Base-by-base conservation (phyloP, 805 yeast species). In the Barnettozyma wickerhamii region DNA sequence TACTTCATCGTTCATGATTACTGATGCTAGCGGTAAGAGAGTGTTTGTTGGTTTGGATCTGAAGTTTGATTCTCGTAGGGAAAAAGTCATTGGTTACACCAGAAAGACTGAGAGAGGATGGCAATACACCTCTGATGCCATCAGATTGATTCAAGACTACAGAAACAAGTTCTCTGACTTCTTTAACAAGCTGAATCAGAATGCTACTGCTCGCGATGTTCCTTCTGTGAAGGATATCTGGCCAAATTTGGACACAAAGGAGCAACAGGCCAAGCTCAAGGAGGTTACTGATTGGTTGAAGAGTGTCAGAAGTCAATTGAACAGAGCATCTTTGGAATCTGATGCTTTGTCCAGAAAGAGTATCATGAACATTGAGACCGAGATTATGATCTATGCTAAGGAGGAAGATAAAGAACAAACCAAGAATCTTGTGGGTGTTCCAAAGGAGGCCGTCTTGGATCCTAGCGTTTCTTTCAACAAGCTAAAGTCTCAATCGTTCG, bases 51-150 rank as follows among this genome's bases (percentile, higher is more conserved):
- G 98, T 17, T 68, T 93, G 48, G 85, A 83, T 42, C 69, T 93
- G 60, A 90, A 90, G 63, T 84, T 81, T 62, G 96, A 90, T 49
- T 76, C 77, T 18, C 76, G 77, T 45, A 77, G 88, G 51, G 74
- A 77, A 53, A 91, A 91, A 62, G 98, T 87, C 4, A 70, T 90
- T 47, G 99, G 98, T 5, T 91, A 79, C 65, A 79, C 96, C 2
- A 74, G 80, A 44, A 79, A 81, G 54, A 68, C 63, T 31, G 74
- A 68, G 19, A 69, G 71, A 37, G 81, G 79, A 18, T 93, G 99
- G 99, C 88, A 81, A 51, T 93, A 70, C 61, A 84, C 95, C 48
- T 79, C 77, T 9, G 65, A 82, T 51, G 95, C 97, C 0, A 63
- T 84, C 30, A 70, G 74, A 26, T 66, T 90, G 47, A 60, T 93